Conservation (phyloP, 352 stramenopile species). For the Phytophthora citricola region DNA sequence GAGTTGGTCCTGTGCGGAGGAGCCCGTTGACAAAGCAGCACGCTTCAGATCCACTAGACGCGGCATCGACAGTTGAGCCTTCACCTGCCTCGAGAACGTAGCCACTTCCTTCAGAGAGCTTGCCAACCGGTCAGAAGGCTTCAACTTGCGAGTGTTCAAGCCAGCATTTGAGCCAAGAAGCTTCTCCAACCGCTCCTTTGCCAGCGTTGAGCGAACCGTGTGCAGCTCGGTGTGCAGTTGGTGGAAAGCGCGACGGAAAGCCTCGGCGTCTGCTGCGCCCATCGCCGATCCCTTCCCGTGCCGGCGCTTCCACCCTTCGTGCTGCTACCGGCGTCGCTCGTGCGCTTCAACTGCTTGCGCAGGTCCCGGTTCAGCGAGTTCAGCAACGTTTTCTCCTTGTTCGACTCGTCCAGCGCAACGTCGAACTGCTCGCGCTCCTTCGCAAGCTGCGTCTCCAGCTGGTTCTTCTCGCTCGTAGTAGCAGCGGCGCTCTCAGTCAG, state of each 20-base stretch:
- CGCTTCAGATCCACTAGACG: constrained; percentile 66
- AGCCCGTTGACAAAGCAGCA: constrained; percentile 14
- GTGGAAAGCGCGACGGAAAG: constrained; percentile 65
- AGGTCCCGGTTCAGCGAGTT: constrained; percentile 78
- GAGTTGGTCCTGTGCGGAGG: constrained; percentile 50
- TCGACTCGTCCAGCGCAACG: constrained; percentile 73
- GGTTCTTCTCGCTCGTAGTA: constrained; percentile 47
- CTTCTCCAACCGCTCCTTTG: constrained; percentile 66
- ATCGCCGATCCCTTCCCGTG: constrained; percentile 43
- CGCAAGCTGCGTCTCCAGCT: constrained; percentile 64
- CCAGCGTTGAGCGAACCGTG: constrained; percentile 53
- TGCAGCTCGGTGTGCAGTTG: constrained; percentile 65
- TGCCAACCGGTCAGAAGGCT: constrained; percentile 39
- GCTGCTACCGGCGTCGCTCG: constrained; percentile 52
- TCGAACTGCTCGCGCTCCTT: constrained; percentile 83
- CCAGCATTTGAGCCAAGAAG: constrained; percentile 43
- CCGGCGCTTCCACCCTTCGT: constrained; percentile 26
- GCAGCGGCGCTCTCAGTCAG: constrained; percentile 49
- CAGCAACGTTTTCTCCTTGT: constrained; percentile 82
- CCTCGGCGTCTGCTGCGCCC: constrained; percentile 55
- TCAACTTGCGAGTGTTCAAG: constrained; percentile 12
- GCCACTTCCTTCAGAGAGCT: constrained; percentile 57
- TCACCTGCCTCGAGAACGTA: constrained; percentile 56
- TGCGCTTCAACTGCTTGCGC: constrained; percentile 81
- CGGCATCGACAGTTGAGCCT: constrained; percentile 71